Conservation (phyloP, 2,329 filamentous ascomycete species). For the Chaetomiaceae sp. region DNA sequence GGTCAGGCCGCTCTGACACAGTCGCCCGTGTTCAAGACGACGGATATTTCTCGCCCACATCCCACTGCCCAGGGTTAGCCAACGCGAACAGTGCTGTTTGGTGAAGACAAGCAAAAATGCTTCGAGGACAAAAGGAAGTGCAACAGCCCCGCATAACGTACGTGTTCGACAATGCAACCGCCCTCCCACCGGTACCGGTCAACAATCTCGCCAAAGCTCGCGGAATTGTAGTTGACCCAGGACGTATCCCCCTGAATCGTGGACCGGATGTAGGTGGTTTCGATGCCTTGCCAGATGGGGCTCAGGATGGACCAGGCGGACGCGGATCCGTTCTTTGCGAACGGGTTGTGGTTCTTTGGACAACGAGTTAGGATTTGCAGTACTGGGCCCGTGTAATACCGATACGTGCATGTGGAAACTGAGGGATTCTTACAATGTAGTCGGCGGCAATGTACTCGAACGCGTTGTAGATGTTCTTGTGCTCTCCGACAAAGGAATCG, state of each 20-base stretch:
- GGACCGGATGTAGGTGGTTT: slow-evolving; percentile 10
- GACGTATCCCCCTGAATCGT: slow-evolving; percentile 17
- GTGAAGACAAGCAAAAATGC: too few species aligned
- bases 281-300: slow-evolving; percentile 8
- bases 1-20: too few species aligned
- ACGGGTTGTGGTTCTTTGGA: slow-evolving; percentile 19
- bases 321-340: slow-evolving; percentile 11
- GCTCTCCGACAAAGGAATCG: slow-evolving; percentile 15
- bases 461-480: slow-evolving; percentile 17
- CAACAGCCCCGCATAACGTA: not conserved
- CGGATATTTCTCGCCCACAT: too few species aligned
- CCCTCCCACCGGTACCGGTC: slow-evolving; percentile 21
- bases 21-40: too few species aligned
- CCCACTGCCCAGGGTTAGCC: too few species aligned
- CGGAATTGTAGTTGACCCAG: slow-evolving; percentile 18
- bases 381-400: too few species aligned
- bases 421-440: slow-evolving; percentile 13
- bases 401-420: too few species aligned
- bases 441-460: slow-evolving; percentile 20
- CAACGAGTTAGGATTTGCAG: too few species aligned
- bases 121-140: too few species aligned
- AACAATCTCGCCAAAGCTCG: slow-evolving; percentile 14
- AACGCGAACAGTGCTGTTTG: too few species aligned
- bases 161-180: slow-evolving; percentile 20
- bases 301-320: slow-evolving; percentile 19